A percentile compares a stretch with the other conserved stretches of the same genome.
Evolutionary conservation across 192 early-diverging fungal genomes (phyloP).

Genomic region (Entrophospora sp.): DNA sequence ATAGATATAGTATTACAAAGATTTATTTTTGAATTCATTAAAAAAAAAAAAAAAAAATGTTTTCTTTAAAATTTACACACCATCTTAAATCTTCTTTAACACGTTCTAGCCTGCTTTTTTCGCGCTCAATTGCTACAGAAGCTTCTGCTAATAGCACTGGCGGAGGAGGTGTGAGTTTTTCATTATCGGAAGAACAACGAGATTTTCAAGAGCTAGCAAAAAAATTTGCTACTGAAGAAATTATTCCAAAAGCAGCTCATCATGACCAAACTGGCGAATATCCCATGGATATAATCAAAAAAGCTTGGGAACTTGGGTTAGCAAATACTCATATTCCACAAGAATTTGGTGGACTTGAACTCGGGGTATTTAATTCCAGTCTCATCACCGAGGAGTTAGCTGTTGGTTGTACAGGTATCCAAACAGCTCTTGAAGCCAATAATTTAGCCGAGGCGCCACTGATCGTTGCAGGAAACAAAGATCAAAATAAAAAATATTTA

Average conservation of each 20-base stretch:
- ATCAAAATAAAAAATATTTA: constrained; percentile 93
- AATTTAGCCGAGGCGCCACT: constrained; percentile 85
- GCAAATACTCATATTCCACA: constrained; percentile 85
- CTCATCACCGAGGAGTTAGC: constrained; percentile 88
- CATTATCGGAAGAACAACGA: constrained; percentile 72
- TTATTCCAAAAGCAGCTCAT: constrained; percentile 85
- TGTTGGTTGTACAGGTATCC: constrained; percentile 90
- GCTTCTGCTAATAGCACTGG: no score
- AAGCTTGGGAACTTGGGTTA: constrained; percentile 89
- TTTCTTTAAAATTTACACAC: no score
- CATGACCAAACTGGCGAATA: constrained; percentile 93
- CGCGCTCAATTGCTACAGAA: no score
- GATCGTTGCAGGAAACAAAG: constrained; percentile 77
- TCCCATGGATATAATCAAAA: constrained; percentile 71
- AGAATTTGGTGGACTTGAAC: constrained; percentile 77
- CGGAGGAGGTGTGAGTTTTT: constrained; percentile 39
- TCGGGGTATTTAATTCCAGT: constrained; percentile 81
- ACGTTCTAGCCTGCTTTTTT: no score
- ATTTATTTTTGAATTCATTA: no score
- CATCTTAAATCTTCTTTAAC: no score
- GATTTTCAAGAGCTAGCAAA: constrained; percentile 83
- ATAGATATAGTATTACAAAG: no score
- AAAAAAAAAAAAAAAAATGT: no score
- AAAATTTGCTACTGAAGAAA: constrained; percentile 82
- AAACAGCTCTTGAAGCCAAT: constrained; percentile 97